Conservation (phyloP, 306 rosid genomes). For the Cicer cuneatum region DNA sequence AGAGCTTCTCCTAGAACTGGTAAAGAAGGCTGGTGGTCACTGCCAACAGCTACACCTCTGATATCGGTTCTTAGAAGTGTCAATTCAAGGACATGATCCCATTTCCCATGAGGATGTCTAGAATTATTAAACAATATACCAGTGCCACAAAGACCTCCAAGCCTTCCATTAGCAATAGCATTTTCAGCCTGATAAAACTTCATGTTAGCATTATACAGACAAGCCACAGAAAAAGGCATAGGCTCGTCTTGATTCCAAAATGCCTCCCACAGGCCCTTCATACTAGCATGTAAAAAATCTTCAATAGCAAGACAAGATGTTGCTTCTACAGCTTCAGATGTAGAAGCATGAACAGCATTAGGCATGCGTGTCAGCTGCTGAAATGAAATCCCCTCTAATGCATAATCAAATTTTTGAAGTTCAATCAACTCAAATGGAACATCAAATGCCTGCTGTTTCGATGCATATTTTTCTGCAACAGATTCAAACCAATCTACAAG, state of each 20-base stretch:
- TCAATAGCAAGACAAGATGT: conserved; percentile 90
- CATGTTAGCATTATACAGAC: conserved; percentile 70
- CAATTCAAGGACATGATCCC: conserved; percentile 92
- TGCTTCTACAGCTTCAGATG: conserved; percentile 86
- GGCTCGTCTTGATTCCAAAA: conserved; percentile 94
- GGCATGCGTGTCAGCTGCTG: conserved; percentile 98
- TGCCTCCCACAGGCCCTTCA: conserved; percentile 95
- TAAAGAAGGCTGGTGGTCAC: conserved; percentile 63
- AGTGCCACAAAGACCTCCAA: conserved; percentile 83
- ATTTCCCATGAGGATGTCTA: conserved; percentile 88
- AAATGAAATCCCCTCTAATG: conserved; percentile 93
- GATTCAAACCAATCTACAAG: conserved; percentile 87
- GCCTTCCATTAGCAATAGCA: conserved; percentile 85
- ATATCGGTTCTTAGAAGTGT: conserved; percentile 85
- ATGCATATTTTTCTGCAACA: conserved; percentile 50
- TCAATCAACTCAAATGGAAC: conserved; percentile 95
- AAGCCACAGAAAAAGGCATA: conserved; percentile 89
- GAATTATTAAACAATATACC: conserved; percentile 80
- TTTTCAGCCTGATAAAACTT: conserved; percentile 92
- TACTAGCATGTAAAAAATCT: conserved; percentile 93
- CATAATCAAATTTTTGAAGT: conserved; percentile 96
- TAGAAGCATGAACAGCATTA: conserved; percentile 76
- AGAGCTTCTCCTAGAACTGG: conserved; percentile 84
- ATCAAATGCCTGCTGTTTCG: conserved; percentile 65
- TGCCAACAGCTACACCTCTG: conserved; percentile 58